A percentile compares a stretch with the other conserved stretches of the same genome.
These are phyloP conservation scores for Aspergillus cristatus DNA, from an alignment of 495 filamentous ascomycete species.

Conservation along the genomic window DNA sequence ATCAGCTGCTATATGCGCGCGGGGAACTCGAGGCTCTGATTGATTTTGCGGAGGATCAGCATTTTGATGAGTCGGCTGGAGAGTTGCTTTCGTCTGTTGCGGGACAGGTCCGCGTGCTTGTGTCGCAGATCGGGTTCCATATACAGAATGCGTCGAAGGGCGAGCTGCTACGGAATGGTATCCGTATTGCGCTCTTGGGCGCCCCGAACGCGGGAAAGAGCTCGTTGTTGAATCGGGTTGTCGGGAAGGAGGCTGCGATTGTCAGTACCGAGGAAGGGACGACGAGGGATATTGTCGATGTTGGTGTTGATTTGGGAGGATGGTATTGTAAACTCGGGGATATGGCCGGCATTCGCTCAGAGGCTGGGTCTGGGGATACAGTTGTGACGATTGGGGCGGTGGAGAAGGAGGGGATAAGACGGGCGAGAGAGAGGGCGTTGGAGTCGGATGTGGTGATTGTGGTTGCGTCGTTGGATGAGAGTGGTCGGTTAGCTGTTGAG, in stretches of 20 bases:
- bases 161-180: constrained; percentile 78
- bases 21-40: constrained; percentile 93
- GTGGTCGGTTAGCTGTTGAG: constrained; percentile 35
- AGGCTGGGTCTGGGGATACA: constrained; percentile 16
- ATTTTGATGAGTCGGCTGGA: constrained; percentile 81
- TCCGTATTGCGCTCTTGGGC: constrained; percentile 75
- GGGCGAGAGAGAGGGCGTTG: constrained; percentile 70
- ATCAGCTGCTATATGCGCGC: constrained; percentile 65
- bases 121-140: constrained; percentile 53
- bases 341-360: constrained; percentile 67
- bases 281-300: constrained; percentile 88
- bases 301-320: constrained; percentile 80
- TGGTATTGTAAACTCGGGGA: constrained; percentile 86
- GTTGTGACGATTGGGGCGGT: constrained; percentile 53
- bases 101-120: constrained; percentile 49
- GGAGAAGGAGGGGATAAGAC: constrained; percentile 82
- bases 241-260: constrained; percentile 91
- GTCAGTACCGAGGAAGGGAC: constrained; percentile 88
- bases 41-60: constrained; percentile 94
- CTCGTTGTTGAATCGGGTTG: constrained; percentile 79
- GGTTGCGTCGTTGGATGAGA: constrained; percentile 54
- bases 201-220: constrained; percentile 96
- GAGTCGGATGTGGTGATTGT: constrained; percentile 83
- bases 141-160: constrained; percentile 69
- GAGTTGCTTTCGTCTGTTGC: constrained; percentile 62